Evolutionary conservation across 805 yeast species (phyloP).

Genomic region (Candida dajiaensis): DNA sequence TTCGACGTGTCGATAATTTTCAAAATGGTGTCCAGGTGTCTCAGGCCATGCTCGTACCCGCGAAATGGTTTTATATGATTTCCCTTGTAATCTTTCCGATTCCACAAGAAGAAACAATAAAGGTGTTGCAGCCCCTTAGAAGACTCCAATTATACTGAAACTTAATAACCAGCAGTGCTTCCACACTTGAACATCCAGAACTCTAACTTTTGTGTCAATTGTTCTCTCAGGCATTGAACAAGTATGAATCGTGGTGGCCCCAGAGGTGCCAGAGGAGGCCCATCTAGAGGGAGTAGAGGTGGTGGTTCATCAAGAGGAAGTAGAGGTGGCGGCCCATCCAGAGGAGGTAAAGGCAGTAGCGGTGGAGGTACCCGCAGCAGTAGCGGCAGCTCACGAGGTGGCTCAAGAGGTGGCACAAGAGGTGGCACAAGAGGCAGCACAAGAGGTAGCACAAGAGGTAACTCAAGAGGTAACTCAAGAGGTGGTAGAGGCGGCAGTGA

Average conservation of each 20-base stretch:
- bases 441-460: conserved; percentile 2
- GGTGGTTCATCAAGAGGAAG: too few relatives aligned
- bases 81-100: too few relatives aligned
- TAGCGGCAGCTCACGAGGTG: conserved; percentile 3
- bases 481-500: conserved; percentile 1
- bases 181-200: background rate
- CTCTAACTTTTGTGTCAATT: background rate
- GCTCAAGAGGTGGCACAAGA: conserved; percentile 1
- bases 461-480: conserved; percentile 1
- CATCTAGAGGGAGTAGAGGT: background rate
- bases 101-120: background rate
- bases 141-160: background rate
- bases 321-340: too few relatives aligned
- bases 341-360: too few relatives aligned
- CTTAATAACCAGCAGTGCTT: background rate
- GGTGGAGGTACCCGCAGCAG: conserved; percentile 1
- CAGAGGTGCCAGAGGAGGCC: background rate
- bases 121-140: too few relatives aligned
- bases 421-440: conserved; percentile 1
- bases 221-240: background rate
- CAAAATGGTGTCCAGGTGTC: conserved; percentile 5
- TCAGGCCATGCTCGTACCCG: background rate
- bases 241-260: background rate
- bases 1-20: conserved; percentile 1
- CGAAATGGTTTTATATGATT: background rate